Evolutionary conservation across 2,329 filamentous ascomycete species (phyloP), one percentile per base, ranked within the genome.

Genomic region (Emergomyces africanus): DNA sequence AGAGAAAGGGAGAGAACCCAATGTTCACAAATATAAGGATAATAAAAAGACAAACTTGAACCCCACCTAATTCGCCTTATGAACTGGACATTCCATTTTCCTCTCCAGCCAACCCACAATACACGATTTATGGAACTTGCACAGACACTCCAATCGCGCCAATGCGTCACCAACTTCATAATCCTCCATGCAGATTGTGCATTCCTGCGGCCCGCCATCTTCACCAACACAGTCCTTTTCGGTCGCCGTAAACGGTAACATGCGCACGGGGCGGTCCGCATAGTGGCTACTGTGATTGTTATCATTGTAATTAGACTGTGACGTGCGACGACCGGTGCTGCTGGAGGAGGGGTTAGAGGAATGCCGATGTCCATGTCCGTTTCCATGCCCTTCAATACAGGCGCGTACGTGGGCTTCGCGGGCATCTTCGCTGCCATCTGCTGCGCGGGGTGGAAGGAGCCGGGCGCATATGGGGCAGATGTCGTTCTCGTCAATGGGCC

Each of bases 181-280:
- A 59, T 86, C 83, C 62, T 84, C 82, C 66, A 85, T 81, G 67
- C 83, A 86, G 57, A 86, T 85, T 9, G 82, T 78, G 63, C 83
- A 86, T 66, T 86, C 83, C 48, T 79, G 78, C 57, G 72, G 64
- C 49, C 75, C 75, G 20, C 80, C 78, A 58, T 82, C 79, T 25
- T 75, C 71, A 5, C 78, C 78, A 1, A 80, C 67, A 64, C 83
- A 85, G 62, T 86, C 83, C 66, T 86, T 86, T 68, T 86, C 83
- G 0, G 80, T 84, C 0, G 83, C 83, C 5, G 71, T 75, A 63
- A 83, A 85, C 1, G 67, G 67, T 15, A 76, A 63, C 73, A 77
- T 76, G 18, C 71, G 70, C 14, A 72, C 62, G 5, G 50, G 39
- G 14, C 49, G 50, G 20, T 54, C 50, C 18, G n/a, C 49, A 30